Evolutionary conservation across 2,329 filamentous ascomycete species (phyloP).

Genomic region (Pezicula radicicola): DNA sequence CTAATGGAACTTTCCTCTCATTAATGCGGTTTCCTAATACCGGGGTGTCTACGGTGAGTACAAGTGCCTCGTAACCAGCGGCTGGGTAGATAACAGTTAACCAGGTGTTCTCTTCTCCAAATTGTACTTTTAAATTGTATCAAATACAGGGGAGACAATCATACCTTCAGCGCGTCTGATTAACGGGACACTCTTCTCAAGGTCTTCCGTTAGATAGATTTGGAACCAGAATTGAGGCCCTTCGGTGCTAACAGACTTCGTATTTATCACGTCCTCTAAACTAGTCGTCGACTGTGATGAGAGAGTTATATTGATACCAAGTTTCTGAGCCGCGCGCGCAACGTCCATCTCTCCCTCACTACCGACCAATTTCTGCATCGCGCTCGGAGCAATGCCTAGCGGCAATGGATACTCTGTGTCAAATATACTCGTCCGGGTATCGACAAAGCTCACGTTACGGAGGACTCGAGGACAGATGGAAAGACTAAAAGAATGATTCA

Average conservation of each 20-base stretch:
- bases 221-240: constrained; percentile 44
- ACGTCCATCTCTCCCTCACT: constrained; percentile 56
- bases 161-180: constrained; percentile 38
- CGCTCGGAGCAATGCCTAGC: constrained; percentile 58
- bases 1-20: constrained; percentile 23
- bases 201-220: constrained; percentile 54
- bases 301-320: constrained; percentile 54
- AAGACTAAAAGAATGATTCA: too few relatives aligned
- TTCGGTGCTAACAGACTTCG: constrained; percentile 8
- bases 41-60: constrained; percentile 53
- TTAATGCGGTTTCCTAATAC: constrained; percentile 45
- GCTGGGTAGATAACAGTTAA: neutral
- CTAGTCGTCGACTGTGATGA: constrained; percentile 59
- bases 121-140: too few relatives aligned
- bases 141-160: constrained; percentile 19
- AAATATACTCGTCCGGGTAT: constrained; percentile 21
- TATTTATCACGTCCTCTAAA: constrained; percentile 37
- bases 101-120: too few relatives aligned
- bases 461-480: too few relatives aligned
- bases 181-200: constrained; percentile 42
- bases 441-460: too few relatives aligned
- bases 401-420: constrained; percentile 36
- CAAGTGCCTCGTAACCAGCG: constrained; percentile 43
- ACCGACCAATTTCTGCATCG: constrained; percentile 58
- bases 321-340: constrained; percentile 43